Evolutionary conservation across 768 basidiomycete species (phyloP).

Genomic region (Crassisporium funariophilum): DNA sequence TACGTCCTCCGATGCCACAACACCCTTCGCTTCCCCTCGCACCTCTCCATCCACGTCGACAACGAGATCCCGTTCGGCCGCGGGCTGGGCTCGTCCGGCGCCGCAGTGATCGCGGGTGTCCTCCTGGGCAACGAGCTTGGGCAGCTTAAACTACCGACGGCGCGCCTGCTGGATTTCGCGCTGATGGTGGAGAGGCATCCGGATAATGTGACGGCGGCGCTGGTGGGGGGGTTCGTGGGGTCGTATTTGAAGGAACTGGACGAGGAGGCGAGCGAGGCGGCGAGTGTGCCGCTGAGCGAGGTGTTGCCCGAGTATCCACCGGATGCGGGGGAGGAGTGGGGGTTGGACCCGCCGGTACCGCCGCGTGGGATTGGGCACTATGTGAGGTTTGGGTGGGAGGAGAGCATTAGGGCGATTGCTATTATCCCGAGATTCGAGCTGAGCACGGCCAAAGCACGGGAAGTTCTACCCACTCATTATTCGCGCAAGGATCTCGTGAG

Average conservation of each 20-base stretch:
- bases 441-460: slow-evolving; percentile 92
- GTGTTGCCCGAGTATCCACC: slow-evolving; percentile 95
- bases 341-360: slow-evolving; percentile 81
- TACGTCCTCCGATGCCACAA: slow-evolving; percentile 93
- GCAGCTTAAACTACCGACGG: slow-evolving; percentile 61
- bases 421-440: slow-evolving; percentile 96
- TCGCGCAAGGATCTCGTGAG: slow-evolving; percentile 89
- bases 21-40: slow-evolving; percentile 73
- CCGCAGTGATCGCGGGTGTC: slow-evolving; percentile 98
- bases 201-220: slow-evolving; percentile 97
- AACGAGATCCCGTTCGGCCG: slow-evolving; percentile 99
- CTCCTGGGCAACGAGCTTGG: slow-evolving; percentile 87
- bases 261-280: slow-evolving; percentile 74
- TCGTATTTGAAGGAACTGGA: slow-evolving; percentile 93
- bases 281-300: slow-evolving; percentile 91
- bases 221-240: slow-evolving; percentile 96
- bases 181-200: slow-evolving; percentile 99
- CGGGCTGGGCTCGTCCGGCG: slow-evolving; percentile 96
- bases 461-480: slow-evolving; percentile 83
- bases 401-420: slow-evolving; percentile 85
- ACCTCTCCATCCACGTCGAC: slow-evolving; percentile 72
- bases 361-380: slow-evolving; percentile 93
- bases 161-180: slow-evolving; percentile 89
- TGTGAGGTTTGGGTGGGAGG: slow-evolving; percentile 85
- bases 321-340: slow-evolving; percentile 93